These are phyloP conservation scores for Phyllosticta capitalensis DNA, from an alignment of 2,329 filamentous ascomycete genomes.

Conservation along the genomic window DNA sequence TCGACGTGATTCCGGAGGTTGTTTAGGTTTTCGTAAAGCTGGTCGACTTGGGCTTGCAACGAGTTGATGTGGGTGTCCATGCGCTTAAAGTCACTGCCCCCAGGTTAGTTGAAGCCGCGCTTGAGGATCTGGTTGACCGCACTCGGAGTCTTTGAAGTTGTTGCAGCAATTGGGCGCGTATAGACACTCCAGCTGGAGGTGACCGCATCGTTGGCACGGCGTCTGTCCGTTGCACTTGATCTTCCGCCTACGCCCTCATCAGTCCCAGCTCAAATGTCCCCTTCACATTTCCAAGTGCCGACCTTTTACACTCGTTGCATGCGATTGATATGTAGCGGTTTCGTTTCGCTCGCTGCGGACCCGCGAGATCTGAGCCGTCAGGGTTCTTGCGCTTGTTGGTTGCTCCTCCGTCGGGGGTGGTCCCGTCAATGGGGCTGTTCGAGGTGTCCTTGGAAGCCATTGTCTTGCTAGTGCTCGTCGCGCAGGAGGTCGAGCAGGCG, in stretches of 20 bases:
- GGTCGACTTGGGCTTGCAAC: slow-evolving; percentile 77
- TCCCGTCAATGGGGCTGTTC: slow-evolving; percentile 22
- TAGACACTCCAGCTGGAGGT: slow-evolving; percentile 52
- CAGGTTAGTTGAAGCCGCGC: slow-evolving; percentile 3
- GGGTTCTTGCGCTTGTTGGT: slow-evolving; percentile 33
- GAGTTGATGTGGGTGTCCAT: slow-evolving; percentile 65
- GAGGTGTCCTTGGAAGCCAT: slow-evolving; percentile 24
- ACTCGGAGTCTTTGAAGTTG: slow-evolving; percentile 84
- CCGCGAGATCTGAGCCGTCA: slow-evolving; percentile 22
- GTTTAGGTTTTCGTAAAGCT: slow-evolving; percentile 63
- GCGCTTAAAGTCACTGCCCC: slow-evolving; percentile 61
- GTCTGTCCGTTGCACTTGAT: slow-evolving; percentile 60
- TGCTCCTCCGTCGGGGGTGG: slow-evolving; percentile 10
- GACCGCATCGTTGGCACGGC: slow-evolving; percentile 56
- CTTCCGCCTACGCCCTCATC: slow-evolving; percentile 55
- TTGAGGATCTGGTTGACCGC: slow-evolving; percentile 17
- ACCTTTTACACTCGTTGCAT: slow-evolving; percentile 42
- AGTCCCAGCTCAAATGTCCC: background rate
- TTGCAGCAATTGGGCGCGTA: slow-evolving; percentile 63
- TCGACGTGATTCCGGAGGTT: slow-evolving; percentile 48
- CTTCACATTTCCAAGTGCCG: background rate
- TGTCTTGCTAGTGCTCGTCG: background rate
- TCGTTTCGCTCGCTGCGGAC: slow-evolving; percentile 47
- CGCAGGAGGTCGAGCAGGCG: background rate
- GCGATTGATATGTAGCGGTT: slow-evolving; percentile 60